Base-by-base conservation (phyloP, 306 rosid species). In the Lathyrus aphaca region DNA sequence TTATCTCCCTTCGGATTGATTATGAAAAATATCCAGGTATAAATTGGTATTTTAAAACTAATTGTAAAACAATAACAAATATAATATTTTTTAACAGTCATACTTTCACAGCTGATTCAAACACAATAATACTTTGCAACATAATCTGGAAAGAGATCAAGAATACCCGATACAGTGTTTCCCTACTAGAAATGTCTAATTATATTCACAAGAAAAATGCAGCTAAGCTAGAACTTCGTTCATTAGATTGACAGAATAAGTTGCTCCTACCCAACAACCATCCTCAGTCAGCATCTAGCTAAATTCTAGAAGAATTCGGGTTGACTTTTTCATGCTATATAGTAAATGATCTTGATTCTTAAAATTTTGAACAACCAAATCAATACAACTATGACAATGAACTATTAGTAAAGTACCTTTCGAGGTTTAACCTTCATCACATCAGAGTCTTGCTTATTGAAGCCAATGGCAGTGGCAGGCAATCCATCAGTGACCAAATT, bases 401-500 rank as follows among this genome's bases (percentile, higher is more conserved):
- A 55, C 21, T 55, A n/a, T 60, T 39, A 18, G 44, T 14, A 58
- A 43, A 73, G 46, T 86, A 92, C 98, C 97, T 90, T 90, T 30
- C 98, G 88, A 67, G 97, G 98, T 74, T 90, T 94, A 72, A 79
- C 90, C 80, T 87, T 94, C 98, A 94, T 94, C 57, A 94, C 98
- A 88, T 94, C 96, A 72, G 95, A 88, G 51, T 94, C 98, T 82
- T 83, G 97, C 86, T 88, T 90, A 77, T 94, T 94, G 74, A 94
- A 94, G 66, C 98, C 98, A 75, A 94, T 94, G 64, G 98, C 98
- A 58, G 98, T 94, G 62, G 98, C 98, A 80, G 98, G 98, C 74
- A 94, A 84, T 51, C 98, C 98, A 37, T 94, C 97, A 79, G 98
- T 94, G 30, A 94, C 98, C 86, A 94, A 80, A 77, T 94, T 94